A percentile compares a stretch with the other conserved stretches of the same genome.
phyloP scores from a whole-genome alignment of 805 yeast genomes.

The Candida mattraensis region DNA sequence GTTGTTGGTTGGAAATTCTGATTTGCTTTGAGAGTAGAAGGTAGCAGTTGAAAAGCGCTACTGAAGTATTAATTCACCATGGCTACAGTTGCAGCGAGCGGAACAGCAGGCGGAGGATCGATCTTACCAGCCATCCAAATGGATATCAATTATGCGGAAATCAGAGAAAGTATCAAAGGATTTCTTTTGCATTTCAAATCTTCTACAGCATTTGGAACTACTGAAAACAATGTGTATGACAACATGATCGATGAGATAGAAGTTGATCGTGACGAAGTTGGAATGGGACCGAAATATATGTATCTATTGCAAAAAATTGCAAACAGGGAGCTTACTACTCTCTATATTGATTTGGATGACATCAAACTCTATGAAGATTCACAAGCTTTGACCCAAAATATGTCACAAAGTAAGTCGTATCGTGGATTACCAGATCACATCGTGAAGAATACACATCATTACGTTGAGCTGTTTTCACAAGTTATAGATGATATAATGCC shows the following conservation, averaged over 20 bases:
- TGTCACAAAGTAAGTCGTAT: conserved; percentile 18
- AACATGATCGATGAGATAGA: conserved; percentile 32
- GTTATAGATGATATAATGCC: conserved; percentile 85
- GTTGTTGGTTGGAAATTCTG: too few relatives aligned
- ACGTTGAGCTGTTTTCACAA: conserved; percentile 70
- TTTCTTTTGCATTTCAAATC: conserved; percentile 69
- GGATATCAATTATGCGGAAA: conserved; percentile 60
- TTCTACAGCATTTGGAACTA: conserved; percentile 24
- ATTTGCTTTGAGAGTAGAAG: too few relatives aligned
- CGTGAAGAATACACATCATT: conserved; percentile 73
- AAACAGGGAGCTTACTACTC: conserved; percentile 71
- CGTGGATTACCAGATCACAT: conserved; percentile 54
- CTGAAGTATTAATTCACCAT: conserved; percentile 9
- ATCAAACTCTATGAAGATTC: conserved; percentile 65
- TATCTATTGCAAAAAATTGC: conserved; percentile 73
- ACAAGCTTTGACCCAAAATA: conserved; percentile 18
- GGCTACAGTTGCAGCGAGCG: conserved; percentile 26
- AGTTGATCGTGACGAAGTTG: conserved; percentile 28
- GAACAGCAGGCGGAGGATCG: conserved; percentile 20
- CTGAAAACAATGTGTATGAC: conserved; percentile 37
- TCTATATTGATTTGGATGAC: conserved; percentile 83
- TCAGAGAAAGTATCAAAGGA: conserved; percentile 56
- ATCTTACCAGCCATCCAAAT: conserved; percentile 29
- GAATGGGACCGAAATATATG: conserved; percentile 71
- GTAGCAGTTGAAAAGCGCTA: conserved; percentile 1